Base-by-base conservation (phyloP, 2,329 filamentous ascomycete genomes). In the Paracoccidioides brasiliensis region DNA sequence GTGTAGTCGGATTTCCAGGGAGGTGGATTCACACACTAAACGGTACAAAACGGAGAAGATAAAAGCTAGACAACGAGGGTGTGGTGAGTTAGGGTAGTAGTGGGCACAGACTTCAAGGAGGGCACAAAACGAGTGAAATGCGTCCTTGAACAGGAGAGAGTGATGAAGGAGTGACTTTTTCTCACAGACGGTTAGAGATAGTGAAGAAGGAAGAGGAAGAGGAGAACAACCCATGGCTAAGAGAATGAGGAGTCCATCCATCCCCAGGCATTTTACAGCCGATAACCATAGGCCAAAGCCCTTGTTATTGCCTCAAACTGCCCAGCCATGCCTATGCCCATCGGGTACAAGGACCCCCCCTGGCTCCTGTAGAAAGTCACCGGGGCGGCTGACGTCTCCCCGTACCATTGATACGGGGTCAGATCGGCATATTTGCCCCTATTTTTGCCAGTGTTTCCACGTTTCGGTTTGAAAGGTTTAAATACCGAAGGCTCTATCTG, bases 121-220 rank as follows among this genome's bases (percentile, higher is more conserved):
- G 22, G 43, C 40, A 40, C 41, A 33, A 57, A 59, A 53, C 57
- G 57, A 59, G 53, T 59, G 57, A 54, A 45, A 38, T 44, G 57
- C 57, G 41, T 55, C 53, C 56, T 54, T 37, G 52, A 54, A 8
- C 15, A 14, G 49, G 35, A 28, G 22, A 5, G 37, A 22, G 44
- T 15, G 40, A n/a, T 22, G 22, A 44, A 15, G 14, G 43, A 12
- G 22, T 22, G 22, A 22, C 22, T 22, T 22, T 22, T 22, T 22
- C 22, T 22, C 22, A 22, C 22, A 3, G 28, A 35, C 42, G 28
- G 22, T 2, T 28, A 35, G 14, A 45, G 43, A 45, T 8, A 6
- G 10, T 7, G 14, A 48, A 30, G 48, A 22, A 53, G 12, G 35
- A 44, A 9, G 46, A 37, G 40, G 40, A 54, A 32, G 50, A 54